A percentile compares a stretch with the other conserved stretches of the same genome.
phyloP scores from a whole-genome alignment of 495 filamentous ascomycete species.

The Penicillium salamii region DNA sequence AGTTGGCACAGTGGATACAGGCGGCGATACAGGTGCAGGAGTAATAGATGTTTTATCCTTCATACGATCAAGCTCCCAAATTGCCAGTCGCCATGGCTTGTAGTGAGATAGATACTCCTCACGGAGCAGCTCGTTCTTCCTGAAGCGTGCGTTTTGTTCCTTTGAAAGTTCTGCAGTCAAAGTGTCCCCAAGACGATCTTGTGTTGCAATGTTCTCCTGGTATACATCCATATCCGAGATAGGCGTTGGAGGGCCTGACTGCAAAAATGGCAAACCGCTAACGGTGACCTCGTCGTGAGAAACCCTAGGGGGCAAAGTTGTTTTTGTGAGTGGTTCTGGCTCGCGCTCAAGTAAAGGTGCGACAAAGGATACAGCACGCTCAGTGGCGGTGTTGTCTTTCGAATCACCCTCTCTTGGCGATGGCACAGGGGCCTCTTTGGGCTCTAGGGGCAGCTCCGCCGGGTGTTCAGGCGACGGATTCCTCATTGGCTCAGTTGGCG shows the following conservation, averaged over 20 bases:
- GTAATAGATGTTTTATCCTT: slow-evolving; percentile 54
- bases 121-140: slow-evolving; percentile 39
- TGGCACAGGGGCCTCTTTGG: background rate
- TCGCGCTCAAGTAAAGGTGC: slow-evolving; percentile 1
- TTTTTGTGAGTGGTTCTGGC: slow-evolving; percentile 10
- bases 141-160: slow-evolving; percentile 39
- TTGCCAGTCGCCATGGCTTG: slow-evolving; percentile 46
- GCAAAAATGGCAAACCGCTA: slow-evolving; percentile 48
- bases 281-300: slow-evolving; percentile 22
- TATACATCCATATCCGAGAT: slow-evolving; percentile 49
- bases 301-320: slow-evolving; percentile 8
- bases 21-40: slow-evolving; percentile 49
- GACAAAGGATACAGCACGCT: slow-evolving; percentile 15
- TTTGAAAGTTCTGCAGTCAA: slow-evolving; percentile 37
- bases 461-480: too few species aligned
- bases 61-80: slow-evolving; percentile 60
- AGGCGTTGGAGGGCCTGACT: slow-evolving; percentile 46
- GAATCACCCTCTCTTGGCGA: slow-evolving; percentile 14
- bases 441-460: background rate
- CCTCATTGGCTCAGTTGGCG: background rate
- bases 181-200: slow-evolving; percentile 34
- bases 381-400: background rate
- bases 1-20: slow-evolving; percentile 33
- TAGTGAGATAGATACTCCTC: slow-evolving; percentile 43
- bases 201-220: slow-evolving; percentile 38